A percentile compares a stretch with the other conserved stretches of the same genome.
Evolutionary conservation across 2,329 filamentous ascomycete genomes (phyloP).

Genomic region (Rhynchosporium graminicola): DNA sequence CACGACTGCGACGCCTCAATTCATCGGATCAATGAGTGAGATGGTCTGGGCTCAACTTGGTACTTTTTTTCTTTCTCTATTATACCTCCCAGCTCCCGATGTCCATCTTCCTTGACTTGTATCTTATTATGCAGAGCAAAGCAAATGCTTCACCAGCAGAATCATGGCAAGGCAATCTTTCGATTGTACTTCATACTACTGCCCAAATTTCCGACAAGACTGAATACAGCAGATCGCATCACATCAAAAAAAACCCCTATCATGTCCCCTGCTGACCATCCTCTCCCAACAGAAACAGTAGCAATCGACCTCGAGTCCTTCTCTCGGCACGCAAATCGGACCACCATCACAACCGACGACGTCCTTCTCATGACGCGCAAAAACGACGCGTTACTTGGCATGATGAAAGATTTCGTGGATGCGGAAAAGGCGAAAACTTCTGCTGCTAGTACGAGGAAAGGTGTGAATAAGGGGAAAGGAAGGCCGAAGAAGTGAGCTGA

Average conservation of each 20-base stretch:
- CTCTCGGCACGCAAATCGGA: slow-evolving; percentile 76
- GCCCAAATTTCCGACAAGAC: too few species aligned
- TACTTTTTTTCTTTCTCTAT: slow-evolving; percentile 43
- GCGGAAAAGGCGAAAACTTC: slow-evolving; percentile 48
- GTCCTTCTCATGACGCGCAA: slow-evolving; percentile 83
- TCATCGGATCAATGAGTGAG: slow-evolving; percentile 82
- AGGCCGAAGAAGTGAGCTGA: not conserved
- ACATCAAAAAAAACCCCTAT: too few species aligned
- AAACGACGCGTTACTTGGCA: slow-evolving; percentile 79
- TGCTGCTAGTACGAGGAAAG: slow-evolving; percentile 16
- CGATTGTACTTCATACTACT: too few species aligned
- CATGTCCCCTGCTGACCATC: not conserved
- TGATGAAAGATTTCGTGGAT: slow-evolving; percentile 72
- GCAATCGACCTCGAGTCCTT: slow-evolving; percentile 65
- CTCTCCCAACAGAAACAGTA: slow-evolving; percentile 47
- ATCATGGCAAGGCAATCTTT: too few species aligned
- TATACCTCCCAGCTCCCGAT: too few species aligned
- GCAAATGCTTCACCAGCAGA: too few species aligned
- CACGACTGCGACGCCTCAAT: slow-evolving; percentile 87
- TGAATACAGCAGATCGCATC: too few species aligned
- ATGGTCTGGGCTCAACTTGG: slow-evolving; percentile 86
- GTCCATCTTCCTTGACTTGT: too few species aligned
- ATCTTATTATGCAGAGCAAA: too few species aligned
- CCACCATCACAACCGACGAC: slow-evolving; percentile 80
- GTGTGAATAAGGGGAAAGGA: slow-evolving; percentile 13